Conservation (phyloP, 371 early-diverging fungal species). For the Circinella umbellata region DNA sequence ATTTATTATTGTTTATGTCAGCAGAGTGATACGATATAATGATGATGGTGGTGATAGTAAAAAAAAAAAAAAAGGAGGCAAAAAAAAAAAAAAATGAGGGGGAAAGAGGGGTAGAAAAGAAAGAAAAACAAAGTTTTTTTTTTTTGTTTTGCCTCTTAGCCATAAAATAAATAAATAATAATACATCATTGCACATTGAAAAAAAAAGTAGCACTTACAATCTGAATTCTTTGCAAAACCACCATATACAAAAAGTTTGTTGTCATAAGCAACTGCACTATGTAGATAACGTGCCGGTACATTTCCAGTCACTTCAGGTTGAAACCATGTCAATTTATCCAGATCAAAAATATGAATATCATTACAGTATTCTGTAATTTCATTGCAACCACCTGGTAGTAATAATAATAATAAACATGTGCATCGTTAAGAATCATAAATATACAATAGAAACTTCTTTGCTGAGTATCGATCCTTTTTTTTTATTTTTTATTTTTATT, state of each 20-base stretch:
- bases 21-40: too few species aligned
- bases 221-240: constrained; percentile 68
- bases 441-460: too few species aligned
- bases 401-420: too few species aligned
- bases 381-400: constrained; percentile 59
- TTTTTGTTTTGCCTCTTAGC: background rate
- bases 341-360: constrained; percentile 70
- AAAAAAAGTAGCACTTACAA: constrained; percentile 38
- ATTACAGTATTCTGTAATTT: constrained; percentile 60
- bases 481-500: too few species aligned
- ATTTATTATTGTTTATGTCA: too few species aligned
- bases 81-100: background rate
- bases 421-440: too few species aligned
- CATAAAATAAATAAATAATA: too few species aligned
- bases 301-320: constrained; percentile 60
- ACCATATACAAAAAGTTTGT: constrained; percentile 70
- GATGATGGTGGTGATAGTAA: too few species aligned
- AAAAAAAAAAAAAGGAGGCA: too few species aligned
- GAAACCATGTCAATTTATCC: constrained; percentile 60
- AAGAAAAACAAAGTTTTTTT: background rate
- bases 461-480: too few species aligned
- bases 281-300: constrained; percentile 60
- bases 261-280: constrained; percentile 63
- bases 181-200: too few species aligned
- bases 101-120: background rate